Percentiles rank a stretch among this genome's conserved stretches.
These are phyloP conservation scores for Neofusicoccum ribis DNA, from an alignment of 2,329 filamentous ascomycete genomes.

Conservation along the genomic window DNA sequence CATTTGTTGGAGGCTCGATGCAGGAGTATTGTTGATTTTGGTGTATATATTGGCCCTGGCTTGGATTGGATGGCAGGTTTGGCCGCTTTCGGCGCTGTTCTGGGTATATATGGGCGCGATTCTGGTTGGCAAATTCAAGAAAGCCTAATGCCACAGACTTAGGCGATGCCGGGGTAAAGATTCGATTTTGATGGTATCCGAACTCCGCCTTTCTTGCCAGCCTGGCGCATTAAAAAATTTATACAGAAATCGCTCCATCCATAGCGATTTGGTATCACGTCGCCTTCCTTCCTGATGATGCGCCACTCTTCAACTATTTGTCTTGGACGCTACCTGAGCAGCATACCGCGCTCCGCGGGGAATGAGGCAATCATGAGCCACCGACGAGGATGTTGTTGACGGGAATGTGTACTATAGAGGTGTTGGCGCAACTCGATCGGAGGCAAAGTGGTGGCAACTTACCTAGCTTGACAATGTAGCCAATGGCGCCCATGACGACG, in stretches of 20 bases:
- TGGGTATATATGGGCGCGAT: not conserved
- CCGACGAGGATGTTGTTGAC: conserved; percentile 56
- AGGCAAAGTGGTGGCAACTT: conserved; percentile 22
- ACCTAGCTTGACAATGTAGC: conserved; percentile 54
- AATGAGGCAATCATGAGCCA: conserved; percentile 31
- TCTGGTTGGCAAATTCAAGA: too few species aligned
- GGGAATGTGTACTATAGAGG: conserved; percentile 48
- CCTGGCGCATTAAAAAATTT: conserved; percentile 15
- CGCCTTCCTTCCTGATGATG: not conserved
- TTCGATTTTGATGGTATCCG: conserved; percentile 17
- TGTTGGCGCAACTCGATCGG: conserved; percentile 5
- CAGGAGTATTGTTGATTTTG: not conserved
- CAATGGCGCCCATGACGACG: conserved; percentile 55
- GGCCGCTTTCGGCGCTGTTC: not conserved
- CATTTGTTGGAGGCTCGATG: not conserved
- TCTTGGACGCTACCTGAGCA: not conserved
- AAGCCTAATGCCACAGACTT: too few species aligned
- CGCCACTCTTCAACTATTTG: not conserved
- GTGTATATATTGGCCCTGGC: conserved; percentile 5
- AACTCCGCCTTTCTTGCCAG: conserved; percentile 17
- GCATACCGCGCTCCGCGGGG: not conserved
- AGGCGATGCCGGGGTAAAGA: not conserved
- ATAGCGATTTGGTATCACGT: conserved; percentile 12
- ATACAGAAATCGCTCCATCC: conserved; percentile 12
- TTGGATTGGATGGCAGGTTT: not conserved